Evolutionary conservation across 306 rosid species (phyloP), one percentile per base, ranked within the genome.

Genomic region (Mimosa pudica): DNA sequence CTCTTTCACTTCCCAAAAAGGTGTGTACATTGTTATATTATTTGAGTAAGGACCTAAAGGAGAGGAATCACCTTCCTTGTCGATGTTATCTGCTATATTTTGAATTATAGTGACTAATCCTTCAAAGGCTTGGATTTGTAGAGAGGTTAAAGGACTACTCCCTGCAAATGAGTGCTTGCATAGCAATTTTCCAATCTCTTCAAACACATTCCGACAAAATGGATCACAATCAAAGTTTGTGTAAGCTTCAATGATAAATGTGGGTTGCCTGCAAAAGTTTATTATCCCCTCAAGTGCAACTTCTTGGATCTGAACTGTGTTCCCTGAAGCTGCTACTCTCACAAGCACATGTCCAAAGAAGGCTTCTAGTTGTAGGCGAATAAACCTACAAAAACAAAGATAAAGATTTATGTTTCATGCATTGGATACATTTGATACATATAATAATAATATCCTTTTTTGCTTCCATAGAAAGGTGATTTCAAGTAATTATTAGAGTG

Each of bases 141-240:
- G 70, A 54, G 90, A 81, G 17, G 80, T 86, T 32, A 89, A 46
- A 66, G 94, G 92, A 58, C 83, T 74, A 65, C 63, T 82, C 48
- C 74, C 69, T 2, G 93, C 86, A 80, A 91, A 95, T 1, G 96
- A 82, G 64, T 91, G 93, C 88, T 90, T 95, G 88, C 99, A 95
- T 30, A 93, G 88, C 75, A 93, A 82, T 81, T 87, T 93, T 17
- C 98, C 98, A 7, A 87, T 76, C 8, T 93, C 94, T 83, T 93
- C 97, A 38, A 95, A 90, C 77, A 93, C 80, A 63, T 90, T 93
- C 24, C 76, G 60, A 45, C 88, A 84, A 65, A 85, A 81, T 0
- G 98, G 97, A 87, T 93, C 96, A 7, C 99, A 91, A 32, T 95
- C 98, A 61, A 77, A 91, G 90, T 95, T 95, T 60, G 81, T 84